Conservation (phyloP, 331 rosid species). For the Acacia pycnantha region DNA sequence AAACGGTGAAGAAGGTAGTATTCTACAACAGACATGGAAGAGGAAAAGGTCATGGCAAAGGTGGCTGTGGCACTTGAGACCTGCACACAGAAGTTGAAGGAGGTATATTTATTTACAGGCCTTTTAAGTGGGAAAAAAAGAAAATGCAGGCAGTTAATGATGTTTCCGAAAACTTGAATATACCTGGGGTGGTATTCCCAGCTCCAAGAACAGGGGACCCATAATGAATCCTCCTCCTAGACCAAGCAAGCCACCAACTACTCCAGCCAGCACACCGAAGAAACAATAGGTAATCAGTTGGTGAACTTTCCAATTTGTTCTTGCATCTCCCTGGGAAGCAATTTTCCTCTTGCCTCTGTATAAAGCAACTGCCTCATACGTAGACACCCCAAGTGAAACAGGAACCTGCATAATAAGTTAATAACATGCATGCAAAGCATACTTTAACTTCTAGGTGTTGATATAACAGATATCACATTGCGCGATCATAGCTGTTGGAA, state of each 20-base stretch:
- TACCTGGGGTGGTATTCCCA: conserved; percentile 90
- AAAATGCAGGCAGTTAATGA: neutral
- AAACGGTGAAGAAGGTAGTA: conserved; percentile 86
- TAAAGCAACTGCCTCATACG: conserved; percentile 67
- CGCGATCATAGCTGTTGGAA: neutral
- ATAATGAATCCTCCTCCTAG: conserved; percentile 93
- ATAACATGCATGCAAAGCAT: conserved; percentile 9
- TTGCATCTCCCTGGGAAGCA: conserved; percentile 60
- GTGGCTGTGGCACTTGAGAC: conserved; percentile 97
- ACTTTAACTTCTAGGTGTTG: neutral
- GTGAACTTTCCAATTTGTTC: conserved; percentile 41
- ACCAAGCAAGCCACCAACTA: conserved; percentile 91
- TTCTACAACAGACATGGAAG: conserved; percentile 96
- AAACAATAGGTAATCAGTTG: conserved; percentile 58
- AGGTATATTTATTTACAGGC: neutral
- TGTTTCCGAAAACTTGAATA: neutral
- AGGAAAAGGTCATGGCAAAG: conserved; percentile 93
- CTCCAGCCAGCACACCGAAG: conserved; percentile 70
- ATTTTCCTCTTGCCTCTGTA: conserved; percentile 70
- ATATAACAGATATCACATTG: neutral
- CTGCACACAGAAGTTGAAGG: conserved; percentile 36
- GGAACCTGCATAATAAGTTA: conserved; percentile 57
- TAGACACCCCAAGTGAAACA: conserved; percentile 66
- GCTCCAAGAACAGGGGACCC: conserved; percentile 93
- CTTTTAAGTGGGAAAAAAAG: neutral